A percentile compares a stretch with the other conserved stretches of the same genome.
These are phyloP conservation scores for Fragaria vesca DNA, from an alignment of 306 rosid genomes.

Conservation along the genomic window DNA sequence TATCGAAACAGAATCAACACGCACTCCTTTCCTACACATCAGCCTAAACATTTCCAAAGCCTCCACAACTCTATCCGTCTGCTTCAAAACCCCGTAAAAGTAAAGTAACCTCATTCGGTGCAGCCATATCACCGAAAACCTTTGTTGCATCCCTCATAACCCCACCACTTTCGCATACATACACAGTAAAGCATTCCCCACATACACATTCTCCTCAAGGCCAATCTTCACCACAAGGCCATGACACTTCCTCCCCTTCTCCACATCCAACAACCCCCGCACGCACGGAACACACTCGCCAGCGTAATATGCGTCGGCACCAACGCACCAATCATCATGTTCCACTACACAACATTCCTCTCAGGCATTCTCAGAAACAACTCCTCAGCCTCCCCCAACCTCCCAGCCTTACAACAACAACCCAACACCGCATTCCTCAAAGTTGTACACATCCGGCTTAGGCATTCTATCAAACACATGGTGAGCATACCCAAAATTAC, in stretches of 20 bases:
- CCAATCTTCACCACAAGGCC: constrained; percentile 59
- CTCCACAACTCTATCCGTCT: too few relatives aligned
- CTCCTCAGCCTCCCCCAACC: too few relatives aligned
- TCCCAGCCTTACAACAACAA: too few relatives aligned
- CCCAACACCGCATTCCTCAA: constrained; percentile 62
- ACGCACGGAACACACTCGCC: constrained; percentile 64
- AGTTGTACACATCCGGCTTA: constrained; percentile 40
- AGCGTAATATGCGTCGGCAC: constrained; percentile 58
- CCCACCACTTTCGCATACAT: too few relatives aligned
- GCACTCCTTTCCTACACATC: constrained; percentile 57
- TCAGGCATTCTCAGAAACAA: too few relatives aligned
- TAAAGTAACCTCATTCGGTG: too few relatives aligned
- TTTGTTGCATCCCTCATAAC: too few relatives aligned
- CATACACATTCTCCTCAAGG: constrained; percentile 53
- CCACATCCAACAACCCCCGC: constrained; percentile 42
- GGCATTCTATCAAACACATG: constrained; percentile 48
- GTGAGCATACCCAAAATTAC: constrained; percentile 33
- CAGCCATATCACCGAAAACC: too few relatives aligned
- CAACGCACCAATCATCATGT: neutral
- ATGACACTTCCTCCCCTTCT: constrained; percentile 56
- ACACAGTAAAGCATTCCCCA: constrained; percentile 21
- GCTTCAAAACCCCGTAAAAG: too few relatives aligned
- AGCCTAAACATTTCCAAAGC: constrained; percentile 40
- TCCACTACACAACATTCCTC: too few relatives aligned
- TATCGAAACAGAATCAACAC: constrained; percentile 55